Conservation (phyloP, 371 early-diverging fungal genomes). For the Funneliformis caledonium region DNA sequence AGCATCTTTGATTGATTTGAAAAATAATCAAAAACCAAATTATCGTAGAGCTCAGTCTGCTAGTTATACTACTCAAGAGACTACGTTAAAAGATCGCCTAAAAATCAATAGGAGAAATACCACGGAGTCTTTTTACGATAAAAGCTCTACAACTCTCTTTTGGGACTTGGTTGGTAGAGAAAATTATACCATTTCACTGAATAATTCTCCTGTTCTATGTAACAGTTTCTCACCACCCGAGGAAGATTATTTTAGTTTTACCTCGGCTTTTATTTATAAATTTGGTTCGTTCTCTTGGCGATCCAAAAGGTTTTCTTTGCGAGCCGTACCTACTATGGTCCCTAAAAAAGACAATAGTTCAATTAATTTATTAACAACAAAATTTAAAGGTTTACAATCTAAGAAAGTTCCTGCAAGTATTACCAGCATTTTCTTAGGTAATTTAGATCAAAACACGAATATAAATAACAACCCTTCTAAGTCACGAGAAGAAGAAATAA, state of each 20-base stretch:
- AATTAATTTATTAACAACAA: slow-evolving; percentile 34
- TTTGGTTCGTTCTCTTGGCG: slow-evolving; percentile 2
- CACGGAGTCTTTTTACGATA: not conserved
- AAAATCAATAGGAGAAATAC: not conserved
- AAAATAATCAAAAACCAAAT: not conserved
- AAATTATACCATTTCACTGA: slow-evolving; percentile 38
- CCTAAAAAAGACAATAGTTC: slow-evolving; percentile 4
- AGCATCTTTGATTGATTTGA: not conserved
- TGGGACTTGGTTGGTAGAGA: slow-evolving; percentile 37
- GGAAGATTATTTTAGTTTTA: slow-evolving; percentile 7
- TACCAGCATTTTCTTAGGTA: slow-evolving; percentile 7
- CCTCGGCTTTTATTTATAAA: slow-evolving; percentile 12
- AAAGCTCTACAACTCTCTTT: slow-evolving; percentile 12
- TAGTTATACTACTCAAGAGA: not conserved
- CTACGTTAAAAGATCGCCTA: not conserved
- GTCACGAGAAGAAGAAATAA: slow-evolving; percentile 15
- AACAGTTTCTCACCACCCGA: slow-evolving; percentile 7
- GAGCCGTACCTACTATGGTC: slow-evolving; percentile 30
- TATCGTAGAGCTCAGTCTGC: not conserved
- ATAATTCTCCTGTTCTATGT: slow-evolving; percentile 40
- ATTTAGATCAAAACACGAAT: slow-evolving; percentile 2
- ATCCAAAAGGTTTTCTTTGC: not conserved
- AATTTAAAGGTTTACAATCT: slow-evolving; percentile 26
- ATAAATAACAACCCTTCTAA: not conserved
- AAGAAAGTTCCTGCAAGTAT: not conserved